Base-by-base conservation (phyloP, 805 yeast genomes). In the Candida easanensis region DNA sequence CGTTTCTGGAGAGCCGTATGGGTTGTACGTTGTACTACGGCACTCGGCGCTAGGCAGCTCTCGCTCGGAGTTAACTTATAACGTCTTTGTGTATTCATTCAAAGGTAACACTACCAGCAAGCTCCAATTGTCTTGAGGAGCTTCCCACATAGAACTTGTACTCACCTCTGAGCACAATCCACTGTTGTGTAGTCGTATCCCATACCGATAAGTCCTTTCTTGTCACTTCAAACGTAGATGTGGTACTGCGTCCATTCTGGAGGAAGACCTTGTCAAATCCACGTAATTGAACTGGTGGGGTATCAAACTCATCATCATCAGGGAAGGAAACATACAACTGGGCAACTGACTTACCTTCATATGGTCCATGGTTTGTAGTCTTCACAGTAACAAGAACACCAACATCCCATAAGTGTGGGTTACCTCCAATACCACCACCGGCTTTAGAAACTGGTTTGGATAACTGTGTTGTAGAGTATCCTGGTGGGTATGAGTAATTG, bases 321-420 rank as follows among this genome's bases (percentile, higher is more conserved):
- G 80, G 80, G 45, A 71, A 70, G 42, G 74, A 76, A 41, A 77
- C 61, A 54, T 77, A 79, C 42, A 79, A 56, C 56, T 79, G 82
- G 13, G 73, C 71, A 21, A 72, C 81, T 49, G 64, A 70, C 4
- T 70, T 72, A 3, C 80, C 82, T 13, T 57, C 60, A 16, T 56
- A 52, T 4, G 62, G 59, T 0, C 83, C 83, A 10, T 63, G 66
- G 49, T 79, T 78, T 35, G 65, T 63, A n/a, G 77, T 68, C 19
- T 53, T 60, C 1, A 71, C 79, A 22, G 59, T 58, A 4, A 76
- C 76, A 35, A 64, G 56, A 50, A 73, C 74, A 33, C 74, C 60
- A 5, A 62, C 60, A 37, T 74, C 77, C 80, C 80, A 79, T 27
- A 79, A 61, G 0, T 73, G 79, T 9, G 78, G 79, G 51, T 78